Evolutionary conservation across 306 rosid genomes (phyloP).

Genomic region (Herpetospermum pedunculosum): DNA sequence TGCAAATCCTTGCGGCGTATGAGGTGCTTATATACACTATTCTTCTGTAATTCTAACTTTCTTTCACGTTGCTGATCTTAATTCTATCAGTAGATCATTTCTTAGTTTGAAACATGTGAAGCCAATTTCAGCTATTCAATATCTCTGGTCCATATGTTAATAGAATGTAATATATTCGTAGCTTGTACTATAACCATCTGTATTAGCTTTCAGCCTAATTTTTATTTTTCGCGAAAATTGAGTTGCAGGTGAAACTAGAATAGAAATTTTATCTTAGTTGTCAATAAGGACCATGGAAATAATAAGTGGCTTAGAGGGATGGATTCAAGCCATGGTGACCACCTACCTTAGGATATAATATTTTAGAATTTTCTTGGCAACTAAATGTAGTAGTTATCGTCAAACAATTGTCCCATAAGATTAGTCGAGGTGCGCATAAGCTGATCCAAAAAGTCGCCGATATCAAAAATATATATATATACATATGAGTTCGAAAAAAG

Average conservation of each 20-base stretch:
- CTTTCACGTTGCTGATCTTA: neutral
- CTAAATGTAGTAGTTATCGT: no score
- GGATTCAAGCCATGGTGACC: no score
- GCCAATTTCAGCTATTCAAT: neutral
- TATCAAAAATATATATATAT: no score
- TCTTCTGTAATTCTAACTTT: neutral
- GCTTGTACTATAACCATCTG: neutral
- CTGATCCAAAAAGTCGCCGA: no score
- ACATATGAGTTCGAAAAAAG: neutral
- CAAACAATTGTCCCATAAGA: no score
- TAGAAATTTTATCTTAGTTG: no score
- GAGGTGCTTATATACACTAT: conserved; percentile 31
- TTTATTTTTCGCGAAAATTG: neutral
- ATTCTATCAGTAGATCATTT: neutral
- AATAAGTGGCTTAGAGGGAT: no score
- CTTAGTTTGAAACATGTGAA: neutral
- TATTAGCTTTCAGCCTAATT: neutral
- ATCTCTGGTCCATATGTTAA: neutral
- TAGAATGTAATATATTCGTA: neutral
- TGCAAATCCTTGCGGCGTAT: conserved; percentile 87
- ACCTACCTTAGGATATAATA: no score
- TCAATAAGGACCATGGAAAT: no score
- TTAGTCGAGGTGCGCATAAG: no score
- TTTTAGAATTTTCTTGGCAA: no score
- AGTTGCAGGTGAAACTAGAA: neutral